Evolutionary conservation across 352 stramenopile species (phyloP), one percentile per base, ranked within the genome.

Genomic region (Thraustochytrium sp.): DNA sequence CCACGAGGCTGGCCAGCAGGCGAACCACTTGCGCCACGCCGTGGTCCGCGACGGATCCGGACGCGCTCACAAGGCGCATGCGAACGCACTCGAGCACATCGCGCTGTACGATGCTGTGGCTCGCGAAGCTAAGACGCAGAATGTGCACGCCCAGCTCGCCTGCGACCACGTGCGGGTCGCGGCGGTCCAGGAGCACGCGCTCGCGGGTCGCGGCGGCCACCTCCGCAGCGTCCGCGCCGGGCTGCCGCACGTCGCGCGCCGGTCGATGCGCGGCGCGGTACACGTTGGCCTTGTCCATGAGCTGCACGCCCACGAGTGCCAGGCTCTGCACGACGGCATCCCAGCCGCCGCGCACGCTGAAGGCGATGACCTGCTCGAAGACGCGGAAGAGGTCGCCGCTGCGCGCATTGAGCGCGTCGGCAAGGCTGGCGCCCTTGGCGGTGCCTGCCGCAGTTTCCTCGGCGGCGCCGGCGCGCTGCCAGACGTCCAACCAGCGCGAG

Each of bases 71-170:
- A 3, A 64, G 31, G 13, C 68, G 42, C 31, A 64, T 48, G 16
- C 53, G 63, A 13, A 80, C 34, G n/a, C 34, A 72, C 34, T 80
- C 68, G 21, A 80, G 37, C 23, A 80, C 31, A 5, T 80, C 68
- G 51, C 68, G 68, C 68, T 80, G 68, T 11, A 80, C 68, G 26
- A 80, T 80, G 51, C 68, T 80, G 68, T 80, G 68, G 5, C 26
- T 80, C 5, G 68, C 48, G 38, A 80, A 80, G 51, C 68, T 80
- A 3, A 5, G 37, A 16, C 13, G 5, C 48, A 80, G 53, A 36
- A 64, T 53, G 23, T 31, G 21, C 1, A 80, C 31, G n/a, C 68
- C 68, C 11, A 80, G 68, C 38, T 46, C 68, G 29, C 31, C 68
- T 9, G 26, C 21, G 13, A 51, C 31, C 3, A 49, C 44, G 42